These are phyloP conservation scores for Chaetothyriales sp. DNA, from an alignment of 2,329 filamentous ascomycete species.

Conservation along the genomic window DNA sequence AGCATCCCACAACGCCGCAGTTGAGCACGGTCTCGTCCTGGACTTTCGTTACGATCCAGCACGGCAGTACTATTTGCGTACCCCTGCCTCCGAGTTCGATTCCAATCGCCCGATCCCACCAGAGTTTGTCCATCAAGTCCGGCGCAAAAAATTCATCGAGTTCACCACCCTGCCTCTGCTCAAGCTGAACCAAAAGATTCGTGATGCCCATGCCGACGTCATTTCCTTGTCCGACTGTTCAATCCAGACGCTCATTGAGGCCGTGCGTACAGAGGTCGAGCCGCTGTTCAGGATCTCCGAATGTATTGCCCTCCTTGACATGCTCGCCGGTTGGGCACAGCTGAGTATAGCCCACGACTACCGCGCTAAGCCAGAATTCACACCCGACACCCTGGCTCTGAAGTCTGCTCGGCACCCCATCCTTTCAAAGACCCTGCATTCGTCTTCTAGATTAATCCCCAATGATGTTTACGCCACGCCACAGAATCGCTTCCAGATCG, in stretches of 20 bases:
- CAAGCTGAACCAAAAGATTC: constrained; percentile 65
- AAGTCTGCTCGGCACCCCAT: constrained; percentile 67
- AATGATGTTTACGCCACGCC: constrained; percentile 81
- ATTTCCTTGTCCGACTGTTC: constrained; percentile 68
- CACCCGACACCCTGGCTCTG: constrained; percentile 51
- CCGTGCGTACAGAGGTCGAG: constrained; percentile 59
- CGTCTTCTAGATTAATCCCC: constrained; percentile 55
- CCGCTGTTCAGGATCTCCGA: constrained; percentile 74
- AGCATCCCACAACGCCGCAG: constrained; percentile 27
- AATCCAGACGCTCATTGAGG: constrained; percentile 55
- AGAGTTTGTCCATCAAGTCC: constrained; percentile 62
- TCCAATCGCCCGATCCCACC: constrained; percentile 43
- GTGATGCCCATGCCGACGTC: constrained; percentile 70
- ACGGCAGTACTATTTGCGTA: constrained; percentile 65
- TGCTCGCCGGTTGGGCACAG: constrained; percentile 66
- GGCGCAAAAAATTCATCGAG: constrained; percentile 62
- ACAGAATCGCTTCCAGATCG: constrained; percentile 74
- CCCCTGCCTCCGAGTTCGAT: constrained; percentile 51
- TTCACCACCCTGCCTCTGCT: constrained; percentile 77
- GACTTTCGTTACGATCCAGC: constrained; percentile 62
- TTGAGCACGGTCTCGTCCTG: constrained; percentile 44
- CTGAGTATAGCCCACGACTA: constrained; percentile 56
- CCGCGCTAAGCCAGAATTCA: constrained; percentile 51
- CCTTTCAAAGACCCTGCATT: constrained; percentile 52
- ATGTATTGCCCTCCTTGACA: constrained; percentile 73